phyloP scores from a whole-genome alignment of 176 grass and related monocot species.

The Oryza meridionalis region DNA sequence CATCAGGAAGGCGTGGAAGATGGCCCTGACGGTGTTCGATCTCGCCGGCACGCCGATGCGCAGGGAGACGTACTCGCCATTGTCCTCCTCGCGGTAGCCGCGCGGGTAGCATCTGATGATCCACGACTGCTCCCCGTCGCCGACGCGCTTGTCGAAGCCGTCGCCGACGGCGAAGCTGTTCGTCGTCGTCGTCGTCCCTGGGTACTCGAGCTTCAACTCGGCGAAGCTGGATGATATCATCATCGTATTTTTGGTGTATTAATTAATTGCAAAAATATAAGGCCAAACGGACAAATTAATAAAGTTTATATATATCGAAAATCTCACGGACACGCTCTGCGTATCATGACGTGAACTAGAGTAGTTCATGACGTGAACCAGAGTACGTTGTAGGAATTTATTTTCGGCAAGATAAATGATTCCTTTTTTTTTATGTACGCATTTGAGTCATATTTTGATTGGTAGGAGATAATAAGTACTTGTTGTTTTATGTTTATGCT shows the following conservation, averaged over 20 bases:
- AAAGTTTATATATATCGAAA: not conserved
- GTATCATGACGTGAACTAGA: no score
- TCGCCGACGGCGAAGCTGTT: not conserved
- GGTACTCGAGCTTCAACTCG: conserved; percentile 19
- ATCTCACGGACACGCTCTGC: not conserved
- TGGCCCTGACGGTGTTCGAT: not conserved
- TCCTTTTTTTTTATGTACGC: no score
- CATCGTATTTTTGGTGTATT: not conserved
- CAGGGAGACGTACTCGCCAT: conserved; percentile 7
- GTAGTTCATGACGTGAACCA: no score
- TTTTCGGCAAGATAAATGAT: no score
- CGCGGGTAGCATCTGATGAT: conserved; percentile 22
- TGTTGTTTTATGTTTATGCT: no score
- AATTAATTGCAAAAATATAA: not conserved
- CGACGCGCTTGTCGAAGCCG: not conserved
- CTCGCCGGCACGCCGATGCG: not conserved
- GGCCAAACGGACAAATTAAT: not conserved
- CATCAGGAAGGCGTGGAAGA: conserved; percentile 5
- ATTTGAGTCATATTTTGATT: no score
- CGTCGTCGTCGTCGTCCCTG: no score
- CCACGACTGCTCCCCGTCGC: not conserved
- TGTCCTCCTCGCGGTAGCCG: not conserved
- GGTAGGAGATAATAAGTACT: no score
- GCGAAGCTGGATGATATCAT: conserved; percentile 1
- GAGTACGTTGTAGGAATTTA: no score